Percentiles rank a stretch among this genome's conserved stretches.
phyloP scores from a whole-genome alignment of 2,329 filamentous ascomycete genomes.

The Xylaria arbuscula region DNA sequence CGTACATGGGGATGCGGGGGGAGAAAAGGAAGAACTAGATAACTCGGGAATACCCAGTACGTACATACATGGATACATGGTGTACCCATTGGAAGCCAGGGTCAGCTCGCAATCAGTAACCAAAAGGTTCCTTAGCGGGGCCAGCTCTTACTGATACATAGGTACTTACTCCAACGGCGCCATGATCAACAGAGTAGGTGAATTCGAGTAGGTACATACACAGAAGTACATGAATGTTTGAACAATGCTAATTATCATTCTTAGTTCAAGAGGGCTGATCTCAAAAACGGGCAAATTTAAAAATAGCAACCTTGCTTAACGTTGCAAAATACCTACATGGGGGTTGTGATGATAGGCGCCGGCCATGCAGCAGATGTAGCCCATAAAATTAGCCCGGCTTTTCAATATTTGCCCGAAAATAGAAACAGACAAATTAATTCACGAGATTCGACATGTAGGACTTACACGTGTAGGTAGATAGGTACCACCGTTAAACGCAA shows the following conservation, averaged over 20 bases:
- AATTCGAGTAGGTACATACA: background rate
- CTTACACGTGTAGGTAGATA: conserved; percentile 11
- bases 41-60: conserved; percentile 11
- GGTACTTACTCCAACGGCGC: conserved; percentile 8
- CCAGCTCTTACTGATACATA: background rate
- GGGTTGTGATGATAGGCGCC: conserved; percentile 45
- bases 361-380: conserved; percentile 39
- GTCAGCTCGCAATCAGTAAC: conserved; percentile 19
- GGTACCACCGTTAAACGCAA: conserved; percentile 21
- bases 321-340: conserved; percentile 39
- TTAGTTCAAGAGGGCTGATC: conserved; percentile 39
- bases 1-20: conserved; percentile 30
- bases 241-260: conserved; percentile 36
- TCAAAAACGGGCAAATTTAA: conserved; percentile 47
- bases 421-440: conserved; percentile 40
- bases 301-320: conserved; percentile 47
- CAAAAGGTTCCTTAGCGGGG: conserved; percentile 14
- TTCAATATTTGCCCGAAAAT: conserved; percentile 44
- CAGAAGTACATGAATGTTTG: conserved; percentile 3
- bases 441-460: background rate
- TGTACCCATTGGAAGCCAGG: background rate
- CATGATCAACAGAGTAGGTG: conserved; percentile 20
- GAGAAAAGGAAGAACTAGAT: background rate
- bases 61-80: background rate
- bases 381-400: conserved; percentile 40